Percentiles rank a stretch among this genome's conserved stretches.
phyloP scores from a whole-genome alignment of 2,329 filamentous ascomycete species.

The Nemania sp. region DNA sequence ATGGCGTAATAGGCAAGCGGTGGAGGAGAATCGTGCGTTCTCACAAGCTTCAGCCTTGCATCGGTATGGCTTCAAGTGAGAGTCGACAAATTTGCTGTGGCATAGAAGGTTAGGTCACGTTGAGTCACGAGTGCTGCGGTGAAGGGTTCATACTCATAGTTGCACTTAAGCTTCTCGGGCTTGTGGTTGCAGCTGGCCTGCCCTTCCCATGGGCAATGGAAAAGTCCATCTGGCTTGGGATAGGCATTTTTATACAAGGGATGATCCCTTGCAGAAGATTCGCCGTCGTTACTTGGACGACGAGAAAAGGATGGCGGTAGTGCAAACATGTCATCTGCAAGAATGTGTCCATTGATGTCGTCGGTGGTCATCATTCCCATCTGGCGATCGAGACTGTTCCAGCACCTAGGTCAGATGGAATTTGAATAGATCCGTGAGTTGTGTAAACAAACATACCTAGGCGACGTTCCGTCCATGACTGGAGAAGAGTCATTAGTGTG shows the following conservation, averaged over 20 bases:
- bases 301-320: conserved; percentile 59
- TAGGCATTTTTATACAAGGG: conserved; percentile 76
- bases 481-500: conserved; percentile 63
- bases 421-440: conserved; percentile 35
- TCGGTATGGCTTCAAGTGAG: conserved; percentile 94
- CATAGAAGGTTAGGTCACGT: conserved; percentile 36
- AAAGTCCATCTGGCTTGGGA: conserved; percentile 79
- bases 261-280: conserved; percentile 71
- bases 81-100: conserved; percentile 93
- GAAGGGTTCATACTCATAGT: conserved; percentile 84
- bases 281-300: conserved; percentile 64
- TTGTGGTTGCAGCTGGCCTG: conserved; percentile 82
- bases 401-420: conserved; percentile 50
- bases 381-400: conserved; percentile 55
- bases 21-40: conserved; percentile 91
- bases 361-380: conserved; percentile 55
- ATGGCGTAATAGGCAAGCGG: conserved; percentile 92
- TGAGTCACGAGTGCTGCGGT: background rate
- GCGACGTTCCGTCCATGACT: conserved; percentile 62
- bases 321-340: conserved; percentile 55
- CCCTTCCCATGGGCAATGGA: conserved; percentile 91
- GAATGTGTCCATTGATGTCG: conserved; percentile 53
- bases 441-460: conserved; percentile 61
- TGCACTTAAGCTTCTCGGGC: conserved; percentile 97
- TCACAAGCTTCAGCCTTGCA: conserved; percentile 89